A percentile compares a stretch with the other conserved stretches of the same genome.
These are phyloP conservation scores for Salix viminalis DNA, from an alignment of 345 rosid genomes.

Conservation along the genomic window DNA sequence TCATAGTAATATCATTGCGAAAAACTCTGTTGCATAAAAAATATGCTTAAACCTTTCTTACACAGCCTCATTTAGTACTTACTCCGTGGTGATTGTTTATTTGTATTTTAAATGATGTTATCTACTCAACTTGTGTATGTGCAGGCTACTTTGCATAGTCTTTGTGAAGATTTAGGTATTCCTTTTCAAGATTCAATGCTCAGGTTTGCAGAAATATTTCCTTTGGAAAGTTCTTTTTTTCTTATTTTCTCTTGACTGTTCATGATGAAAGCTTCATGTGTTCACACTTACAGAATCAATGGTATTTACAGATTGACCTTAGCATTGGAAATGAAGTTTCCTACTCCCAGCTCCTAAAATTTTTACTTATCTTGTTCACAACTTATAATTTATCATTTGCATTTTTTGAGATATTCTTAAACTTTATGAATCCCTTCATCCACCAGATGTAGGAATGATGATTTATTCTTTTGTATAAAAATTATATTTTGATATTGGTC, in stretches of 20 bases:
- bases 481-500: neutral
- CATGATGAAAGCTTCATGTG: neutral
- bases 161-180: constrained; percentile 69
- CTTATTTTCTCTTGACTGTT: neutral
- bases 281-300: too few relatives aligned
- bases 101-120: neutral
- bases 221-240: neutral
- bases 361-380: too few relatives aligned
- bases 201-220: constrained; percentile 36
- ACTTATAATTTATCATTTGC: too few relatives aligned
- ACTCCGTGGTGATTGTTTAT: too few relatives aligned
- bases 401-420: neutral
- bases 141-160: constrained; percentile 67
- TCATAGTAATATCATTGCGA: too few relatives aligned
- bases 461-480: neutral
- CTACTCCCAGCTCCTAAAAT: too few relatives aligned
- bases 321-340: too few relatives aligned
- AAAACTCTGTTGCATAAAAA: too few relatives aligned
- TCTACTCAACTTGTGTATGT: constrained; percentile 3
- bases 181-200: constrained; percentile 77
- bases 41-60: too few relatives aligned
- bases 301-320: too few relatives aligned
- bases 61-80: too few relatives aligned
- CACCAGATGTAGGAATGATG: too few relatives aligned
- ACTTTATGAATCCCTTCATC: neutral